Conservation (phyloP, 2,329 filamentous ascomycete species). For the Monilinia polystroma region DNA sequence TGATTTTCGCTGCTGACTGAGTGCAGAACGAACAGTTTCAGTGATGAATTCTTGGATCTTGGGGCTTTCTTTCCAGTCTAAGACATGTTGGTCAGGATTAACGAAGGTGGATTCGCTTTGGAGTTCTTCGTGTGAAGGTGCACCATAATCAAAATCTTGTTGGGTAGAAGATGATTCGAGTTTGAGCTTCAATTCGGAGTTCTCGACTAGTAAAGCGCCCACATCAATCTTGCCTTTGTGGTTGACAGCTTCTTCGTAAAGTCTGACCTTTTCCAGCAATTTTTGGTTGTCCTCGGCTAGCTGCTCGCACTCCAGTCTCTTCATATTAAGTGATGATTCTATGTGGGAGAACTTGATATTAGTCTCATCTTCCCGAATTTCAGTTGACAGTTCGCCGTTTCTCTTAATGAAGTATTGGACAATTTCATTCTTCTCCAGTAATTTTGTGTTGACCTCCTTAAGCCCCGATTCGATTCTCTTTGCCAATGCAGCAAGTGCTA, state of each 20-base stretch:
- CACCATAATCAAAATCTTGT: constrained; percentile 13
- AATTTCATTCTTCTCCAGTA: constrained; percentile 23
- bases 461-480: constrained; percentile 23
- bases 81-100: constrained; percentile 4
- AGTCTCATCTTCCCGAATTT: constrained; percentile 16
- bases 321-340: constrained; percentile 19
- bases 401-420: constrained; percentile 22
- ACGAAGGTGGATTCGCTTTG: constrained; percentile 21
- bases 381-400: constrained; percentile 17
- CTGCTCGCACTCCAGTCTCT: constrained; percentile 20
- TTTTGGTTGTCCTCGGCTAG: constrained; percentile 19
- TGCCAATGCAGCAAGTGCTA: constrained; percentile 20
- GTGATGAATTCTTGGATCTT: constrained; percentile 18
- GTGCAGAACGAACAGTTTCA: constrained; percentile 18
- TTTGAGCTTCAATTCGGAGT: constrained; percentile 20
- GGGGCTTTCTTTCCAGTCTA: constrained; percentile 20
- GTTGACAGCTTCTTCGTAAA: constrained; percentile 22
- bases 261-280: constrained; percentile 13
- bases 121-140: constrained; percentile 14
- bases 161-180: constrained; percentile 3
- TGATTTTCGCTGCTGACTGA: constrained; percentile 20
- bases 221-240: constrained; percentile 23
- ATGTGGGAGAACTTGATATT: constrained; percentile 20
- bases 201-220: constrained; percentile 20
- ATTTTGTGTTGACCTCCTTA: constrained; percentile 18